Evolutionary conservation across 768 basidiomycete genomes (phyloP).

Genomic region (Phylloporus sp.): DNA sequence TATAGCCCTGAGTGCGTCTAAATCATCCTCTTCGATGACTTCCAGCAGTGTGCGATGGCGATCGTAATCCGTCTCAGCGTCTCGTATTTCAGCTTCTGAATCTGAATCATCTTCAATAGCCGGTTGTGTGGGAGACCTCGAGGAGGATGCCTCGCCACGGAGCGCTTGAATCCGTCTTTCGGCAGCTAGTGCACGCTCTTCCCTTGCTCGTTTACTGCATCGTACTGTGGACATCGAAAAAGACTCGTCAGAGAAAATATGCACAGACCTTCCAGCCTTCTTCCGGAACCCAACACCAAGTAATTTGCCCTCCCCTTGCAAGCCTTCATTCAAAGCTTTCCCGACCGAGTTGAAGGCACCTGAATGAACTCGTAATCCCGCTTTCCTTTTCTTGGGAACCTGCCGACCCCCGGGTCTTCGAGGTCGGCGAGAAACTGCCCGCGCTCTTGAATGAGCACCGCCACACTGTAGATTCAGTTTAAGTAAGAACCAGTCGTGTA

Average conservation of each 20-base stretch:
- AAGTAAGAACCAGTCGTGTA: neutral
- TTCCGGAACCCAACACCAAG: slow-evolving; percentile 67
- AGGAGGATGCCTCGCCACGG: slow-evolving; percentile 28
- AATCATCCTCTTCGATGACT: slow-evolving; percentile 41
- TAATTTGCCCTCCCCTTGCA: slow-evolving; percentile 34
- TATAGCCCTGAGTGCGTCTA: slow-evolving; percentile 40
- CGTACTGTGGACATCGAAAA: neutral
- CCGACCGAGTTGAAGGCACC: slow-evolving; percentile 60
- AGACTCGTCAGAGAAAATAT: neutral
- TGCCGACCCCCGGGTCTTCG: slow-evolving; percentile 58
- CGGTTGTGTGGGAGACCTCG: slow-evolving; percentile 15
- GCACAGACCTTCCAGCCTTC: slow-evolving; percentile 57
- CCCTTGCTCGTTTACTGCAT: slow-evolving; percentile 70
- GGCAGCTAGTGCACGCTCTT: slow-evolving; percentile 73
- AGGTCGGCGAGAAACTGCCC: slow-evolving; percentile 46
- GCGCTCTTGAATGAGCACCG: slow-evolving; percentile 64
- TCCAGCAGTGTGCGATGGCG: slow-evolving; percentile 52
- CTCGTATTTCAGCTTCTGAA: slow-evolving; percentile 38
- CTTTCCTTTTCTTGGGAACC: slow-evolving; percentile 64
- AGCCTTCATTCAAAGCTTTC: slow-evolving; percentile 42
- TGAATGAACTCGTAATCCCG: slow-evolving; percentile 64
- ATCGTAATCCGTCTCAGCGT: slow-evolving; percentile 41
- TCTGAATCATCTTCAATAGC: slow-evolving; percentile 31
- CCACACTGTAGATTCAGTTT: slow-evolving; percentile 54
- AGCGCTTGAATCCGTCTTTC: slow-evolving; percentile 56